Evolutionary conservation across 2,329 filamentous ascomycete species (phyloP), one percentile per base, ranked within the genome.

Genomic region (Pseudocercospora fuligena): DNA sequence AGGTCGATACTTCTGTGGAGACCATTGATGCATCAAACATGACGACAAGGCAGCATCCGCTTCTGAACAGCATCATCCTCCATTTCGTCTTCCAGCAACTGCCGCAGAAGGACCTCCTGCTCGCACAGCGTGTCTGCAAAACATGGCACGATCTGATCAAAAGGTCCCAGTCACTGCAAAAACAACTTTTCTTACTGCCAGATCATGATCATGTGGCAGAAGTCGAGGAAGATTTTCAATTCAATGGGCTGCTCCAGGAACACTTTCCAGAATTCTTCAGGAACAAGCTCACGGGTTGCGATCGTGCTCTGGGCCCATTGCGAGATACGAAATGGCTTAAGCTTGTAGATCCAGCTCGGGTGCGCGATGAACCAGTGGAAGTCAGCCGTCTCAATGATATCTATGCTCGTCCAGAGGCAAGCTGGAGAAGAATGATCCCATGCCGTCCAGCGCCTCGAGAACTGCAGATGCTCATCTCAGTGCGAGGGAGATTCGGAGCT

Each of bases 111-210:
- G 40, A 59, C 16, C 40, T 64, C 3, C 53, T 64, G 1, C 23
- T 60, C 7, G 51, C 62, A 6, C 62, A 60, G 25, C 27, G 56
- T 19, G 56, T 59, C 25, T 59, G 56, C 56, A 40, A 43, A 43
- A 25, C 31, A 16, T 59, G 56, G 56, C 56, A 40, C 2, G 25
- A 9, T n/a, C 31, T 25, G 11, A 59, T 59, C 56, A 21, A 19
- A 21, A 25, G 14, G 14, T 59, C 56, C 5, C 19, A 59, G 8
- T 40, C 19, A 8, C 14, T 59, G 3, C 56, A 59, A 23, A 33
- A 40, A 6, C 5, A 29, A 8, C 56, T 59, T 2, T 59, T 59
- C 56, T 23, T 59, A 3, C 56, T 33, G n/a, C 33, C 56, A 5
- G 56, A 33, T 23, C 4, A 57, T 9, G 53, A 33, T 1, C 21